Evolutionary conservation across 495 filamentous ascomycete species (phyloP).

Genomic region (Aspergillus egyptiacus): DNA sequence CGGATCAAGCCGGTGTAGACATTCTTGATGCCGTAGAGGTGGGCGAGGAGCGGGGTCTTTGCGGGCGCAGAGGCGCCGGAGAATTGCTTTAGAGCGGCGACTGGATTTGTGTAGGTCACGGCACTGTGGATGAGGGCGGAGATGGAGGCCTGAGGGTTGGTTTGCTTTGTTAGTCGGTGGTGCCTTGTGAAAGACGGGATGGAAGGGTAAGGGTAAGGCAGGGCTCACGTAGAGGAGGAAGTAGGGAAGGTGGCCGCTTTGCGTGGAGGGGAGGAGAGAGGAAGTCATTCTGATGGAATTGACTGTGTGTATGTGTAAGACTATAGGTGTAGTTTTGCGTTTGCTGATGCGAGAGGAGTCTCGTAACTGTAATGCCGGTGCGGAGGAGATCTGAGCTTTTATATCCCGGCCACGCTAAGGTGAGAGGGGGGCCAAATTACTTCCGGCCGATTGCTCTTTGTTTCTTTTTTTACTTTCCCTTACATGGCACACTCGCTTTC

Average conservation of each 20-base stretch:
- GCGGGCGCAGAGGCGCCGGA: conserved; percentile 23
- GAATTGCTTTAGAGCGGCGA: conserved; percentile 19
- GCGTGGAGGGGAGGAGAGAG: conserved; percentile 11
- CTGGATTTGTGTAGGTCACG: conserved; percentile 20
- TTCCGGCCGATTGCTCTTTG: no score
- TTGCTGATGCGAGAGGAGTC: no score
- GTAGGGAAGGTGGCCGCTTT: conserved; percentile 25
- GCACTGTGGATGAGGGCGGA: conserved; percentile 17
- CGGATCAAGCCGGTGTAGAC: conserved; percentile 28
- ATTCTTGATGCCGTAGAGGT: conserved; percentile 30
- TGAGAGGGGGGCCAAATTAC: no score
- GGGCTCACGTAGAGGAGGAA: conserved; percentile 24
- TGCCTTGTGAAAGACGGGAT: background rate
- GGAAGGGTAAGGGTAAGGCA: no score
- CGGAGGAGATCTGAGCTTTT: no score
- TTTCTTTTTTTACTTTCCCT: no score
- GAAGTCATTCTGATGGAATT: no score
- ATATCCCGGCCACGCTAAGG: no score
- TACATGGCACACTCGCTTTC: no score
- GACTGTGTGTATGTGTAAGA: no score
- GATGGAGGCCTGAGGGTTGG: background rate
- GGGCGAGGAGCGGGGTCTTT: conserved; percentile 22
- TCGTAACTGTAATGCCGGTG: no score
- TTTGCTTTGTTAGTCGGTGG: background rate
- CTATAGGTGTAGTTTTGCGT: no score